These are phyloP conservation scores for Pueraria montana DNA, from an alignment of 306 rosid genomes.

Conservation along the genomic window DNA sequence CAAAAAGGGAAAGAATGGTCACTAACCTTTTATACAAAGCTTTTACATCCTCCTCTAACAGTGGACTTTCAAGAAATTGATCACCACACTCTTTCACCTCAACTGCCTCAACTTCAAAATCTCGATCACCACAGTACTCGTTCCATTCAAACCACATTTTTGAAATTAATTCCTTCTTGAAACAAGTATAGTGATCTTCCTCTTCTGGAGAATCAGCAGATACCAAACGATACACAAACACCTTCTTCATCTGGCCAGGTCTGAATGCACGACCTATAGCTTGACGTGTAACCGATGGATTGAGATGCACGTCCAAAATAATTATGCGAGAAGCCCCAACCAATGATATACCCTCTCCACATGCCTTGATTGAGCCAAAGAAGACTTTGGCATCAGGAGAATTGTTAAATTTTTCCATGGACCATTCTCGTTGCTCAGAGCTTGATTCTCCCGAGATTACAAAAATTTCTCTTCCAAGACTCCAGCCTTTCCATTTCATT, in stretches of 20 bases:
- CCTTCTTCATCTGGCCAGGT: constrained; percentile 87
- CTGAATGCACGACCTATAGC: constrained; percentile 98
- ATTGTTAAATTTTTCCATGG: constrained; percentile 87
- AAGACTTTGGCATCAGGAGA: constrained; percentile 81
- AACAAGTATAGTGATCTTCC: constrained; percentile 62
- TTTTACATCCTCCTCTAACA: constrained; percentile 68
- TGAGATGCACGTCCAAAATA: constrained; percentile 85
- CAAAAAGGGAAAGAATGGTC: no score
- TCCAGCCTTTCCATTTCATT: constrained; percentile 74
- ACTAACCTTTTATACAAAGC: constrained; percentile 85
- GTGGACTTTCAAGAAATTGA: constrained; percentile 69
- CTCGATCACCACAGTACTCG: constrained; percentile 72
- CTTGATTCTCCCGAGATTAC: constrained; percentile 87
- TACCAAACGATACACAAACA: constrained; percentile 75
- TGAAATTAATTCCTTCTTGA: constrained; percentile 83
- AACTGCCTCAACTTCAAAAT: constrained; percentile 69
- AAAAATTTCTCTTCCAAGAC: constrained; percentile 78
- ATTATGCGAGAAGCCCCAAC: constrained; percentile 95
- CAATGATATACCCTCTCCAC: constrained; percentile 96
- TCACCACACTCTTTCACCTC: constrained; percentile 75
- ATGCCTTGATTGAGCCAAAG: constrained; percentile 98
- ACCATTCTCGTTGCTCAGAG: constrained; percentile 74
- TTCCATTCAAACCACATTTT: constrained; percentile 99
- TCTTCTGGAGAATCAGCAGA: constrained; percentile 89
- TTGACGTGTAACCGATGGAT: constrained; percentile 96